phyloP scores from a whole-genome alignment of 169 alveolate genomes.

The Eimeria maxima region DNA sequence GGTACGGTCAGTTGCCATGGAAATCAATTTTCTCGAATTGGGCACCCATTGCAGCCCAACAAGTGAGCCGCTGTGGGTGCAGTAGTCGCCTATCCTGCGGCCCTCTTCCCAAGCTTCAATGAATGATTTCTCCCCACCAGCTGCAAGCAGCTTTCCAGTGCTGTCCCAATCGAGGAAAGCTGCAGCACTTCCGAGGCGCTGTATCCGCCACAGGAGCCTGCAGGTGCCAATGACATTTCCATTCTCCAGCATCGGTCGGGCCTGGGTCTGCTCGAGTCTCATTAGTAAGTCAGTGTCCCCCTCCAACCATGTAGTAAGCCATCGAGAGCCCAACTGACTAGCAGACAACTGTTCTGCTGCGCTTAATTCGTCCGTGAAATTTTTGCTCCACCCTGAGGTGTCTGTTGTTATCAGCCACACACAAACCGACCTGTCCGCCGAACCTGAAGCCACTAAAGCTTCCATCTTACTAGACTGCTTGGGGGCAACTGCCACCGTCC shows the following conservation, averaged over 20 bases:
- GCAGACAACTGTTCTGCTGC: neutral
- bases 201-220: constrained; percentile 53
- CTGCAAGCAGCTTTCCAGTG: constrained; percentile 64
- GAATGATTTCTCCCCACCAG: constrained; percentile 57
- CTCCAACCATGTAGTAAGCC: constrained; percentile 52
- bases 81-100: constrained; percentile 63
- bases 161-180: constrained; percentile 72
- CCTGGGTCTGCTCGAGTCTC: constrained; percentile 69
- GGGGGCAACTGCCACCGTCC: constrained; percentile 73
- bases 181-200: constrained; percentile 62
- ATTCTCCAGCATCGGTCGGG: constrained; percentile 55
- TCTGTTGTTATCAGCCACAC: constrained; percentile 61
- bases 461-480: constrained; percentile 12
- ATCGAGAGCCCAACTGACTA: constrained; percentile 19
- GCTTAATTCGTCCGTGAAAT: neutral
- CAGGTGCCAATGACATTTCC: constrained; percentile 67
- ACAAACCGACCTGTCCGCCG: constrained; percentile 68
- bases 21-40: constrained; percentile 11
- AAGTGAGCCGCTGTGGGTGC: constrained; percentile 56
- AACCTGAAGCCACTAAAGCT: constrained; percentile 55
- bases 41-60: constrained; percentile 78
- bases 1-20: constrained; percentile 68
- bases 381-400: neutral
- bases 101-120: constrained; percentile 75
- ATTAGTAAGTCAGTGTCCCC: constrained; percentile 42